Evolutionary conservation across 2,329 filamentous ascomycete species (phyloP).

Genomic region (Penicillium sp.): DNA sequence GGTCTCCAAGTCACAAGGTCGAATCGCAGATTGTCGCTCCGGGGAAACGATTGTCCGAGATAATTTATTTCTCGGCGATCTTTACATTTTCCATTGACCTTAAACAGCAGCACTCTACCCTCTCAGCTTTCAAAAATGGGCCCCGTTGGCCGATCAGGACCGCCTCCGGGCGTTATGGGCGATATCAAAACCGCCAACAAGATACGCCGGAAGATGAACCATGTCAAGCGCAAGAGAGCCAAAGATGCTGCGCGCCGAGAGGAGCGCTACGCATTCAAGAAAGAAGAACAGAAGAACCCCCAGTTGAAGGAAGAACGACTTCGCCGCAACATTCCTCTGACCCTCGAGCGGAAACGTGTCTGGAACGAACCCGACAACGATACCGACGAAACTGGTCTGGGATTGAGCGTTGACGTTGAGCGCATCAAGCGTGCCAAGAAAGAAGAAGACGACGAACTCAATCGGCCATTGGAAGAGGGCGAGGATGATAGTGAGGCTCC

Average conservation of each 20-base stretch:
- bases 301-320: slow-evolving; percentile 69
- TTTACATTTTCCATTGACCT: slow-evolving; percentile 5
- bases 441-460: slow-evolving; percentile 45
- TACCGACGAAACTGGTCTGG: slow-evolving; percentile 45
- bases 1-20: slow-evolving; percentile 9
- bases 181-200: slow-evolving; percentile 70
- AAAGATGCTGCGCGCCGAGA: slow-evolving; percentile 73
- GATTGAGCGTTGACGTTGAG: slow-evolving; percentile 49
- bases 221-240: slow-evolving; percentile 75
- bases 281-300: slow-evolving; percentile 82
- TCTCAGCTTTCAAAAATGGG: slow-evolving; percentile 44
- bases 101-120: slow-evolving; percentile 2
- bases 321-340: slow-evolving; percentile 73
- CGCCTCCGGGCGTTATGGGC: slow-evolving; percentile 45
- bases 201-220: slow-evolving; percentile 70
- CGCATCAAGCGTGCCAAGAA: slow-evolving; percentile 49
- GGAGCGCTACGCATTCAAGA: slow-evolving; percentile 72
- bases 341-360: slow-evolving; percentile 81
- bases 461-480: slow-evolving; percentile 41
- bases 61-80: slow-evolving; percentile 30
- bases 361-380: slow-evolving; percentile 74
- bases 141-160: slow-evolving; percentile 42
- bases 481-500: slow-evolving; percentile 44
- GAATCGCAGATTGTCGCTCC: slow-evolving; percentile 16
- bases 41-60: slow-evolving; percentile 29